phyloP scores from a whole-genome alignment of 495 filamentous ascomycete species.

The Penicillium angulare region DNA sequence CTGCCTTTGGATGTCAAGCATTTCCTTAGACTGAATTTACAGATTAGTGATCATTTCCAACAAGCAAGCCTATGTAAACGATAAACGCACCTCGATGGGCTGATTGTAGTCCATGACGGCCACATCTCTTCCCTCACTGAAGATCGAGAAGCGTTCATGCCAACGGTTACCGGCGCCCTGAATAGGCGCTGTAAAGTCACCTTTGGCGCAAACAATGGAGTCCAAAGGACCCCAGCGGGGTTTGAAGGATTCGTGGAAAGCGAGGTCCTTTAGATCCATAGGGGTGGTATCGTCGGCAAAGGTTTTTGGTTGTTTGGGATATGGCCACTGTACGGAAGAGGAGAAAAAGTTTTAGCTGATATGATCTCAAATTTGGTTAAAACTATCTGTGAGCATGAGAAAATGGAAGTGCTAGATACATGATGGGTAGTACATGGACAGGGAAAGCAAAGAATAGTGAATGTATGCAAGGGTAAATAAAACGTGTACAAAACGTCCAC shows the following conservation, averaged over 20 bases:
- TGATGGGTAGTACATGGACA: constrained; percentile 6
- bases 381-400: constrained; percentile 24
- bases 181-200: constrained; percentile 21
- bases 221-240: constrained; percentile 78
- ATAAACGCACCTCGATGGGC: constrained; percentile 21
- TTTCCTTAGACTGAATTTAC: constrained; percentile 24
- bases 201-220: constrained; percentile 61
- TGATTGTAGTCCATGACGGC: constrained; percentile 28
- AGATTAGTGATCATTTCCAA: constrained; percentile 4
- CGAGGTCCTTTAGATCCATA: constrained; percentile 56
- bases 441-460: not conserved
- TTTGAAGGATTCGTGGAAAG: constrained; percentile 64
- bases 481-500: not conserved
- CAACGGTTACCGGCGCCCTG: constrained; percentile 28
- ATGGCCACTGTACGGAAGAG: constrained; percentile 73
- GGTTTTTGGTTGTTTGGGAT: constrained; percentile 71
- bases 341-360: constrained; percentile 32
- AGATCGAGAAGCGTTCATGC: constrained; percentile 36
- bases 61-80: not conserved
- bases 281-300: constrained; percentile 54
- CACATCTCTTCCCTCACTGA: constrained; percentile 39
- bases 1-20: constrained; percentile 38
- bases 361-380: constrained; percentile 18
- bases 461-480: not conserved
- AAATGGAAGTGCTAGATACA: constrained; percentile 24